These are phyloP conservation scores for Selaginella tamariscina DNA, from an alignment of 75 land plant species.

Conservation along the genomic window DNA sequence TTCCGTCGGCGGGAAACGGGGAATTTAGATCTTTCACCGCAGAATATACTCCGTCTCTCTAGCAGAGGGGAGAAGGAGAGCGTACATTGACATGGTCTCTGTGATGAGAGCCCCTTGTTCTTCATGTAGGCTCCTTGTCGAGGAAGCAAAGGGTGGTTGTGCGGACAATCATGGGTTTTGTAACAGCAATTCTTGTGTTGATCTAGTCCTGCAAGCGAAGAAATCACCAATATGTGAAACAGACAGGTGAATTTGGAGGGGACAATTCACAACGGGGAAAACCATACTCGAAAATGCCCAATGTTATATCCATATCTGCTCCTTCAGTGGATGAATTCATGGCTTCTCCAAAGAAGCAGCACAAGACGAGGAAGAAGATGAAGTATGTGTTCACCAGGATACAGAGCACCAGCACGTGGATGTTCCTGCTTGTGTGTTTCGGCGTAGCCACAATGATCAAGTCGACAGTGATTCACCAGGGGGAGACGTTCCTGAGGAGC, in stretches of 20 bases:
- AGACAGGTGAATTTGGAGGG: no score
- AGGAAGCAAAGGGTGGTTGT: no score
- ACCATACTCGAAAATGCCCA: background rate
- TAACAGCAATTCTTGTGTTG: no score
- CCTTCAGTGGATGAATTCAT: background rate
- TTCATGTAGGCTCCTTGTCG: no score
- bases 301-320: background rate
- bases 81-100: background rate
- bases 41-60: no score
- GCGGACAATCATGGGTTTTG: no score
- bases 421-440: background rate
- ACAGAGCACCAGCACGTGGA: constrained; percentile 1
- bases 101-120: no score
- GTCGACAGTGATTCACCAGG: background rate
- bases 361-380: background rate
- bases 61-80: background rate
- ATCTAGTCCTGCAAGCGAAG: no score
- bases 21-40: no score
- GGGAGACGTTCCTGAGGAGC: background rate
- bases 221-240: no score
- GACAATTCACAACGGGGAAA: background rate
- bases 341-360: background rate
- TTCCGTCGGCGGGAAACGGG: background rate
- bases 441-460: background rate
- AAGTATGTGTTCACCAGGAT: background rate